A percentile compares a stretch with the other conserved stretches of the same genome.
Evolutionary conservation across 73 alveolate genomes (phyloP).

Genomic region (Uronychia setigera): DNA sequence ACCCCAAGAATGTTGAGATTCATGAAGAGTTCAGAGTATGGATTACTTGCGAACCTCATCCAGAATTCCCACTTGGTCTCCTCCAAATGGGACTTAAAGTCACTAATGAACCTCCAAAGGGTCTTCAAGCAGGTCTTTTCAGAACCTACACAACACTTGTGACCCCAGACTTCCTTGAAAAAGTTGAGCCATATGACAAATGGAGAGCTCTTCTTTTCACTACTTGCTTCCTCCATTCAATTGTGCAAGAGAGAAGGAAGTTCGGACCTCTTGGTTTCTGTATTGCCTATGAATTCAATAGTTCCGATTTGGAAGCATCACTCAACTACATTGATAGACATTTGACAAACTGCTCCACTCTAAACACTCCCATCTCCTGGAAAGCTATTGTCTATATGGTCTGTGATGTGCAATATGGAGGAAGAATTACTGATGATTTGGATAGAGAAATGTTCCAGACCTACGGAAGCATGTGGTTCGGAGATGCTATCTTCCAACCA

Average conservation of each 20-base stretch:
- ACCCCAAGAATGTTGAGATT: constrained; percentile 94
- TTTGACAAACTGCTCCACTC: constrained; percentile 91
- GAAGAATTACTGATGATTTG: constrained; percentile 99
- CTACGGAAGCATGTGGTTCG: constrained; percentile 82
- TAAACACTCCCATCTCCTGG: constrained; percentile 81
- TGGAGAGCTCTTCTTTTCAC: constrained; percentile 98
- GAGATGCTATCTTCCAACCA: constrained; percentile 78
- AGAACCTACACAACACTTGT: constrained; percentile 99
- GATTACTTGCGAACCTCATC: constrained; percentile 99
- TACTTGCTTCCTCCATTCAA: constrained; percentile 98
- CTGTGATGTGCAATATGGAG: constrained; percentile 99
- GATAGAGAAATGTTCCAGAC: constrained; percentile 95
- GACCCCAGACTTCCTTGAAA: constrained; percentile 93
- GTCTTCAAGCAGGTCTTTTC: constrained; percentile 99
- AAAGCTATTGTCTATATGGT: constrained; percentile 98
- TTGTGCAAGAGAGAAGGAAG: constrained; percentile 97
- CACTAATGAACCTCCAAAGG: constrained; percentile 99
- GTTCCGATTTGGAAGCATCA: constrained; percentile 99
- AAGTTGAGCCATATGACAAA: constrained; percentile 94
- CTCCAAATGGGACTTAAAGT: constrained; percentile 99
- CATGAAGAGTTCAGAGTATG: constrained; percentile 99
- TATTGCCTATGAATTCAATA: constrained; percentile 99
- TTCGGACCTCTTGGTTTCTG: constrained; percentile 99
- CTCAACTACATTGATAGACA: constrained; percentile 97
- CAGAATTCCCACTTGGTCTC: constrained; percentile 99